Conservation (phyloP, 371 early-diverging fungal species). For the Syncephalastrum racemosum region DNA sequence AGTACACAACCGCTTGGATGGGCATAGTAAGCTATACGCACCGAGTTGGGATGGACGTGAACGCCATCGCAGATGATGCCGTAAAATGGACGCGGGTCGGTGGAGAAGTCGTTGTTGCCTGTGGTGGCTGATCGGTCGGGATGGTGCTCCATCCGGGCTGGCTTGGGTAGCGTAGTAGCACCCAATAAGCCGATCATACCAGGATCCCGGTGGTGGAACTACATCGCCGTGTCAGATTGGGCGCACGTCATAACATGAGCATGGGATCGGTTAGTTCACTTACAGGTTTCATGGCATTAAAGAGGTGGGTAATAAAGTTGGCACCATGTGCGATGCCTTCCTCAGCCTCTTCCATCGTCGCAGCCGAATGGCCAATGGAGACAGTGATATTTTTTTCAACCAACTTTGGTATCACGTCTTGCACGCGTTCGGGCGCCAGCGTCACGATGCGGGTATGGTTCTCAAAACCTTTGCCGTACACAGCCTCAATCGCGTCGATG, state of each 20-base stretch:
- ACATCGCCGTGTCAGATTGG: not conserved
- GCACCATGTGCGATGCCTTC: conserved; percentile 65
- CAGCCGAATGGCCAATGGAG: conserved; percentile 71
- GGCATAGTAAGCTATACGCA: conserved; percentile 79
- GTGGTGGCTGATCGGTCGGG: conserved; percentile 38
- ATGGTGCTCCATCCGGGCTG: conserved; percentile 21
- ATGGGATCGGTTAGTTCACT: not conserved
- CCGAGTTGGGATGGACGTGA: conserved; percentile 80
- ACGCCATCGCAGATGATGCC: conserved; percentile 83
- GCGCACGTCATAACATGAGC: too few species aligned
- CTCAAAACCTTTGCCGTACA: conserved; percentile 63
- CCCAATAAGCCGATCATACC: conserved; percentile 78
- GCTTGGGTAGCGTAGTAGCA: conserved; percentile 43
- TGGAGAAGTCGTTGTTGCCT: conserved; percentile 20
- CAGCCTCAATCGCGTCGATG: conserved; percentile 64
- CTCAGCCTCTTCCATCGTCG: conserved; percentile 64
- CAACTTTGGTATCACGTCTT: conserved; percentile 66
- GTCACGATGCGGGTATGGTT: conserved; percentile 60
- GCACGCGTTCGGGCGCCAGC: conserved; percentile 73
- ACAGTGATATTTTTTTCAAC: conserved; percentile 63
- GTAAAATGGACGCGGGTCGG: conserved; percentile 71
- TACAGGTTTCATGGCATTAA: conserved; percentile 73
- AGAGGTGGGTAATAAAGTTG: conserved; percentile 71
- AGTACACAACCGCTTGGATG: conserved; percentile 74
- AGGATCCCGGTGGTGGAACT: conserved; percentile 85